phyloP scores from a whole-genome alignment of 148 eudicot genomes.

The Fagopyrum homotropicum region DNA sequence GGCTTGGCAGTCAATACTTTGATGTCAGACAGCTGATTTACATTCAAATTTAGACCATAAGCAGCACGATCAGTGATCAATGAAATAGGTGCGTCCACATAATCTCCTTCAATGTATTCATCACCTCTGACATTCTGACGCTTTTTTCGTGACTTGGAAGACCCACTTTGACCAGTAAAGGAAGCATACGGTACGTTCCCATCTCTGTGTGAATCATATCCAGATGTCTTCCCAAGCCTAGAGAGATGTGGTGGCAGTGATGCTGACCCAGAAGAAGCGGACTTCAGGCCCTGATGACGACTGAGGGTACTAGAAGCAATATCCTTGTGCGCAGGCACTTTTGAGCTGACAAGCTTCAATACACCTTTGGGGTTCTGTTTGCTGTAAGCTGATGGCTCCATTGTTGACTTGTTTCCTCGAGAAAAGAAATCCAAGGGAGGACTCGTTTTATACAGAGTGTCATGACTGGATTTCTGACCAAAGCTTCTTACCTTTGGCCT shows the following conservation, averaged over 20 bases:
- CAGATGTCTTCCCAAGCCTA: conserved; percentile 32
- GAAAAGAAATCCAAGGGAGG: conserved; percentile 33
- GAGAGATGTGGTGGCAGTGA: conserved; percentile 22
- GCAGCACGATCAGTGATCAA: conserved; percentile 29
- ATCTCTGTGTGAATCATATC: conserved; percentile 37
- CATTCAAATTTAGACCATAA: conserved; percentile 44
- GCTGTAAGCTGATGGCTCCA: conserved; percentile 30
- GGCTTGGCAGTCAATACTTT: conserved; percentile 72
- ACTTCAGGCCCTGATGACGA: conserved; percentile 27
- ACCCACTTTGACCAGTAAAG: conserved; percentile 30
- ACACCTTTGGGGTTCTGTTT: conserved; percentile 51
- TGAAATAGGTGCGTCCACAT: conserved; percentile 29
- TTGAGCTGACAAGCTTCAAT: conserved; percentile 40
- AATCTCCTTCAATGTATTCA: conserved; percentile 30
- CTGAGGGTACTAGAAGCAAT: conserved; percentile 23
- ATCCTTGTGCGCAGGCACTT: conserved; percentile 32
- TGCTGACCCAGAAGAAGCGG: conserved; percentile 31
- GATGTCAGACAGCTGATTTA: conserved; percentile 80
- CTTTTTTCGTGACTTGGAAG: conserved; percentile 43
- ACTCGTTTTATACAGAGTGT: conserved; percentile 24
- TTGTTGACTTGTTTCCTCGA: conserved; percentile 26
- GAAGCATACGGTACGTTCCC: conserved; percentile 29
- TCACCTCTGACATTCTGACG: conserved; percentile 36
- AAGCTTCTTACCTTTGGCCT: conserved; percentile 42
- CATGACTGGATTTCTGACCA: conserved; percentile 31